Evolutionary conservation across 352 stramenopile genomes (phyloP), one percentile per base, ranked within the genome.

Genomic region (Globisporangium cystogenes): DNA sequence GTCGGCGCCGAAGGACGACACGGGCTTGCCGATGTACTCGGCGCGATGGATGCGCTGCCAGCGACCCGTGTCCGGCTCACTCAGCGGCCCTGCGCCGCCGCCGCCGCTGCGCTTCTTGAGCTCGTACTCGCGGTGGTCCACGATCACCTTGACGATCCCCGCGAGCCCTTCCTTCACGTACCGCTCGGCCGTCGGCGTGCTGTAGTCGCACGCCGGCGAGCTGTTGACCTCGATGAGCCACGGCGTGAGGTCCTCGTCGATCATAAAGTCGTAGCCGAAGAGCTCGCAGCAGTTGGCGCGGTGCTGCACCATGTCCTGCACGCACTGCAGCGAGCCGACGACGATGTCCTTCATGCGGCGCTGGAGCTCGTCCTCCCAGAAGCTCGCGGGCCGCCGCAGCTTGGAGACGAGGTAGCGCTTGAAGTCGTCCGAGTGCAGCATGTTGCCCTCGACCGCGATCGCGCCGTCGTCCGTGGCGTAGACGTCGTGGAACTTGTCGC

Each of bases 221-320:
- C 74, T 95, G 65, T 98, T 98, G 35, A 98, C 88, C 53, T 97
- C 90, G 51, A 97, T 97, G 26, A 97, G 76, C 89, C 86, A 97
- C 48, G 86, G 80, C 39, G 68, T 74, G 31, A 94, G 62, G 11
- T 77, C 60, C 18, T 91, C 73, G 67, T 97, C 88, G 37, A 98
- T 48, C 92, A 98, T 98, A 43, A 97, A 97, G 57, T 98, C 92
- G 67, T 95, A 97, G 15, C 91, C 90, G 53, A 95, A 98, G 18
- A 98, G 64, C 59, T 98, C 92, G 60, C 88, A 98, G 36, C 72
- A 91, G 59, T 97, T 96, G 45, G 76, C 75, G 48, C 92, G 87
- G 45, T 95, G 76, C 56, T 95, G 72, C 20, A 98, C 74, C 51
- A 77, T 64, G 50, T 97, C 89, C 59, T 96, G 84, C 7, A 86